Evolutionary conservation across 805 yeast species (phyloP), one percentile per base, ranked within the genome.

Genomic region (Lipomyces oligophaga): DNA sequence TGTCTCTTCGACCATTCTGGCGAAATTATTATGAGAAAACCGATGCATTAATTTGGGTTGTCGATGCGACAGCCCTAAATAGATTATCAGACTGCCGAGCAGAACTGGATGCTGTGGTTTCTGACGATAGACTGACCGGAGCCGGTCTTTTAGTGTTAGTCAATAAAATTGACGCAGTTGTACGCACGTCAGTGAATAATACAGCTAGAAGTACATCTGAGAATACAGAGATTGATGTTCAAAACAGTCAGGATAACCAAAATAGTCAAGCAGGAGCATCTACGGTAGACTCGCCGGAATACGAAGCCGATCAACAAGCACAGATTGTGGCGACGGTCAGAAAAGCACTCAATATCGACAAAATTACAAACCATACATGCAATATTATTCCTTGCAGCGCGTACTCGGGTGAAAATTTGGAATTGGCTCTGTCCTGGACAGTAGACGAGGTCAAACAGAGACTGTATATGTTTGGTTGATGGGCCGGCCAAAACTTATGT

Each of bases 1-100:
- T 74, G 36, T 76, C 90, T 1, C 69, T 89, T 34, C 69, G 97
- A 38, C 80, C 89, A 15, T 88, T 88, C 71, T 89, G 97, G 97
- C 80, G 85, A 58, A 90, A 89, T 66, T 89, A 90, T 64, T 89
- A 84, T 60, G 96, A 88, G 55, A 79, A 78, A 58, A 79, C 84
- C 0, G 89, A 89, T 58, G 77, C 79, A 4, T 69, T 89, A 15
- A 65, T 89, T 10, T 89, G 96, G 96, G 95, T 89, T 18, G 74
- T 90, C 4, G 97, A 90, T 65, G 74, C 79, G 2, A 64, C 66
- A 11, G 76, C 82, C 18, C 61, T 77, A 22, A 79, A 77, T 38
- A 67, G 96, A 41, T 66, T 86, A 21, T 60, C 66, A 6, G 94
- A 85, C 66, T 82, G 83, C 54, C 73, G 76, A 42, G 49, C 52